Evolutionary conservation across 495 filamentous ascomycete species (phyloP).

Genomic region (Lentithecium fluviatile): DNA sequence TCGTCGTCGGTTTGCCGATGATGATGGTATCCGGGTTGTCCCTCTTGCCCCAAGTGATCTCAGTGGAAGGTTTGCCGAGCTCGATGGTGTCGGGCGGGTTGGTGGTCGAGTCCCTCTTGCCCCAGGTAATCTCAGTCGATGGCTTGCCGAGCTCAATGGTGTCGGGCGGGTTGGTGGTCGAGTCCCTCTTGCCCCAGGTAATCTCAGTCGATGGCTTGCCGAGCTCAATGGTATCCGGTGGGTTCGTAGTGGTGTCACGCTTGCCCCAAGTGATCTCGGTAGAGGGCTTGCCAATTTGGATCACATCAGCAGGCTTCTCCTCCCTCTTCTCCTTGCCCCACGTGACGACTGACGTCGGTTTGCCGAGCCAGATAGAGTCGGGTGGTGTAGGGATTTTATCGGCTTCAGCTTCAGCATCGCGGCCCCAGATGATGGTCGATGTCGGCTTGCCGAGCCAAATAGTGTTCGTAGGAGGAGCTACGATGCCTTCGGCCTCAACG

Average conservation of each 20-base stretch:
- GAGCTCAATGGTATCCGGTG: slow-evolving; percentile 5
- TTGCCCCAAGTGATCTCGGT: slow-evolving; percentile 25
- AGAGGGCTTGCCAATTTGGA: slow-evolving; percentile 18
- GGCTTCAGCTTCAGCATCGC: too few species aligned
- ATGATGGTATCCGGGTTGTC: background rate
- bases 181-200: slow-evolving; percentile 13
- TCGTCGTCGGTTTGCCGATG: background rate
- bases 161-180: background rate
- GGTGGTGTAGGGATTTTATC: too few species aligned
- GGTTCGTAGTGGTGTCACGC: background rate
- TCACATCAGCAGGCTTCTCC: background rate
- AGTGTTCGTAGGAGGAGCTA: too few species aligned
- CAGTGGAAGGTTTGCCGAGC: background rate
- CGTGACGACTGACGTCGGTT: slow-evolving; percentile 4
- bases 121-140: slow-evolving; percentile 6
- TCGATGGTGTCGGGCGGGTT: background rate
- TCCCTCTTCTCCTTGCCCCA: slow-evolving; percentile 19
- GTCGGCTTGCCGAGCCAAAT: too few species aligned
- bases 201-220: slow-evolving; percentile 15
- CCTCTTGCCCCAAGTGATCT: slow-evolving; percentile 13
- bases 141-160: slow-evolving; percentile 4
- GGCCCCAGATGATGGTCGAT: too few species aligned
- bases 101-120: background rate
- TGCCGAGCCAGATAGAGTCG: too few species aligned
- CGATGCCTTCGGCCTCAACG: too few species aligned